Base-by-base conservation (phyloP, 768 basidiomycete species). In the Arthromyces matolae region DNA sequence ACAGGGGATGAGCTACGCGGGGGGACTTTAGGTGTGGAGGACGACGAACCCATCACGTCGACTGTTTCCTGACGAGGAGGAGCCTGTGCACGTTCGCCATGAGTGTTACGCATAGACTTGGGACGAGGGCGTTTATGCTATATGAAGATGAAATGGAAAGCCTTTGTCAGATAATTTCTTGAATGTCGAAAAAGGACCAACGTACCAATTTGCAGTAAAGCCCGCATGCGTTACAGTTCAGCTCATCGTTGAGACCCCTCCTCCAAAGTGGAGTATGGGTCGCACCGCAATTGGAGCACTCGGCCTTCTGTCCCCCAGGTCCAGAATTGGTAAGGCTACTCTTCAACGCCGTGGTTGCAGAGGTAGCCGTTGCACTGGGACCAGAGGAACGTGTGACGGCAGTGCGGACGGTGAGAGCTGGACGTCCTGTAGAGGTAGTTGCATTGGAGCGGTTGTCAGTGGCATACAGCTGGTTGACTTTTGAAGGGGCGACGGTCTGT, bases 41-140 rank as follows among this genome's bases (percentile, higher is more conserved):
- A 55, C 40, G 53, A 72, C 78, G 63, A 66, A 83, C 84, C 80
- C 64, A 83, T 82, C 56, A 86, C 79, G 65, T 89, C 88, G 53
- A 82, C 77, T 43, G 82, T 72, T 62, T 87, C 87, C 58, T 78
- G 80, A 53, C 85, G 80, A 45, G 81, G 82, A 29, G 77, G 73
- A 32, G 69, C 72, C 62, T 83, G 82, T 22, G 79, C 70, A 49
- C 88, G 79, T 66, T 89, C 89, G 36, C 83, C 82, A 56, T 86
- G 84, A 42, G 73, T 80, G 59, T 80, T 84, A 35, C 89, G 81
- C 86, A 92, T 89, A 60, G 78, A 89, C 73, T 91, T 91, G 18
- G 89, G 89, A 38, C 89, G 83, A 28, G 90, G 89, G 32, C 89
- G 84, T 63, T 93, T 92, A 62, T 93, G 89, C 85, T 91, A n/a